These are phyloP conservation scores for Aquilaria sinensis DNA, from an alignment of 345 rosid species.

Conservation along the genomic window DNA sequence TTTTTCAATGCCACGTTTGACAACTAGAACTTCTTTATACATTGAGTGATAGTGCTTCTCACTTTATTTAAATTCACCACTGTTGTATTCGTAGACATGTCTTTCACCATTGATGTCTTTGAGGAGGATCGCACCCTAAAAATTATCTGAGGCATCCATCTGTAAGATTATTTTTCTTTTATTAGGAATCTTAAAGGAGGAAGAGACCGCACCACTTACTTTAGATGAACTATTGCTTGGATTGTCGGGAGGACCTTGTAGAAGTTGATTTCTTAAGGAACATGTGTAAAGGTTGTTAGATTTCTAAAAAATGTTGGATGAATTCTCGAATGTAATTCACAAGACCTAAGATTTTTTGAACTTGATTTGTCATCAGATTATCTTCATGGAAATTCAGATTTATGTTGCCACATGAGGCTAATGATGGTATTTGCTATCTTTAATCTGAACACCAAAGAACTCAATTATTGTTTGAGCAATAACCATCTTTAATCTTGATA, in stretches of 20 bases:
- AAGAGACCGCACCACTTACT: neutral
- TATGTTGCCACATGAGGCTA: too few species aligned
- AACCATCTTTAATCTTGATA: too few species aligned
- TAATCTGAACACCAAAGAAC: neutral
- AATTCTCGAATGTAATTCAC: neutral
- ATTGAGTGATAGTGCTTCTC: too few species aligned
- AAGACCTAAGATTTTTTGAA: neutral
- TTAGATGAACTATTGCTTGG: neutral
- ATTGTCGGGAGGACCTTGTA: too few species aligned
- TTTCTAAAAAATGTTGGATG: neutral
- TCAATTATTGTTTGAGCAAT: too few species aligned
- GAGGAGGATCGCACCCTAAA: neutral
- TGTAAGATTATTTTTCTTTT: neutral
- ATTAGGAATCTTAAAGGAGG: neutral
- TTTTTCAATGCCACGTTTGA: neutral
- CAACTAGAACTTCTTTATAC: too few species aligned
- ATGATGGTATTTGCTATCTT: neutral
- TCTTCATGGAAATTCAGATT: neutral
- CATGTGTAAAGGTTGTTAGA: neutral
- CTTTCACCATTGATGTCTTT: neutral
- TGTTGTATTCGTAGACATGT: neutral
- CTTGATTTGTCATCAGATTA: neutral
- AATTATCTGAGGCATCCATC: neutral
- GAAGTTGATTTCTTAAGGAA: neutral
- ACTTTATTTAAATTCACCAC: too few species aligned